phyloP scores from a whole-genome alignment of 108 stramenopile genomes.

The Heterococcus sp. region DNA sequence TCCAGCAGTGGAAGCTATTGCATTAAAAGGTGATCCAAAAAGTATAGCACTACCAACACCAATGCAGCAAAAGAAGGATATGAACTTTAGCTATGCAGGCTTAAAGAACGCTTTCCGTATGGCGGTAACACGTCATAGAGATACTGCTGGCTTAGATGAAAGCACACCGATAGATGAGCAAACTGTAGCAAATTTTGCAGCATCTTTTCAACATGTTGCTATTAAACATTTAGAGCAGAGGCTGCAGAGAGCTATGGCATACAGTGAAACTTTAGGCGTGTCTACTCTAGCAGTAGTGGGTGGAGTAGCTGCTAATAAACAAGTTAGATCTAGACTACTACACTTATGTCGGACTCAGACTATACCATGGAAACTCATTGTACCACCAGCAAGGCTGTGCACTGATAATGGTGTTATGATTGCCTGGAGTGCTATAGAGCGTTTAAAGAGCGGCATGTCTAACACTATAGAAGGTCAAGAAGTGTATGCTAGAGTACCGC shows the following conservation, averaged over 20 bases:
- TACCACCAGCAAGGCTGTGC: constrained; percentile 86
- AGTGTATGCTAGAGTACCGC: constrained; percentile 45
- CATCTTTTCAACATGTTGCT: constrained; percentile 86
- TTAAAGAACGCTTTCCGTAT: constrained; percentile 81
- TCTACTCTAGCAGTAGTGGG: constrained; percentile 85
- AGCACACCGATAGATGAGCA: constrained; percentile 8
- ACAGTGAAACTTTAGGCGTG: constrained; percentile 60
- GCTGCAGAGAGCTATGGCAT: constrained; percentile 70
- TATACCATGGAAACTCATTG: constrained; percentile 70
- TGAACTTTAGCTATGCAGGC: constrained; percentile 90
- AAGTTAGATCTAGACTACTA: constrained; percentile 65
- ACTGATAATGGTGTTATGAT: constrained; percentile 90
- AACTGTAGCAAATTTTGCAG: constrained; percentile 76
- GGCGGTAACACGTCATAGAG: constrained; percentile 62
- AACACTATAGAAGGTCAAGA: constrained; percentile 59
- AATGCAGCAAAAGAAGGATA: constrained; percentile 75
- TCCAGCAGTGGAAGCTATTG: constrained; percentile 82
- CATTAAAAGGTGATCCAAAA: constrained; percentile 72
- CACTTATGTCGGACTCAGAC: background rate
- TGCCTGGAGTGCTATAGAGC: constrained; percentile 91
- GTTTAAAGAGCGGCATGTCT: constrained; percentile 71
- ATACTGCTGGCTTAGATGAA: constrained; percentile 59
- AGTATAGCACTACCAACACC: constrained; percentile 75
- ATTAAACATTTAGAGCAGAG: constrained; percentile 86
- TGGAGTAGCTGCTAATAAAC: constrained; percentile 91